phyloP scores from a whole-genome alignment of 2,329 filamentous ascomycete genomes.

The Scedosporium dehoogii region DNA sequence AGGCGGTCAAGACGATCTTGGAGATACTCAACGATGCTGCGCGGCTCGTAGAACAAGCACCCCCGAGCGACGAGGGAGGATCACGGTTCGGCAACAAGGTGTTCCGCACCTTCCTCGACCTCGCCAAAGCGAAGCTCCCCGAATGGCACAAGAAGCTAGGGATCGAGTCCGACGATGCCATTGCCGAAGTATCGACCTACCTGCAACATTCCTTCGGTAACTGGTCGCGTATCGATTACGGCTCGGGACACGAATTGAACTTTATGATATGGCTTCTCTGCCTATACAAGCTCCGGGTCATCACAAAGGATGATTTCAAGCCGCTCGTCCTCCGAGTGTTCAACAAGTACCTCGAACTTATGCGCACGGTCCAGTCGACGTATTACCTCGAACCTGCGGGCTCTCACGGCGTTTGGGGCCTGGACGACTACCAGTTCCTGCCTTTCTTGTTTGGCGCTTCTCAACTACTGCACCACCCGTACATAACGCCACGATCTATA shows the following conservation, averaged over 20 bases:
- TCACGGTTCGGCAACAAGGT: slow-evolving; percentile 92
- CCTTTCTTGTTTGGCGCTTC: slow-evolving; percentile 92
- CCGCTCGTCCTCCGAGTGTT: slow-evolving; percentile 71
- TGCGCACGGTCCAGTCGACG: slow-evolving; percentile 79
- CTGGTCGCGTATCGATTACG: slow-evolving; percentile 82
- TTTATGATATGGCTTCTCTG: slow-evolving; percentile 96
- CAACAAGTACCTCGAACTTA: slow-evolving; percentile 69
- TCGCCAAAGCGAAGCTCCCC: slow-evolving; percentile 43
- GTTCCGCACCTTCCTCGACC: slow-evolving; percentile 74
- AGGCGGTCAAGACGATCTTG: slow-evolving; percentile 53
- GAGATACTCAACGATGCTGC: slow-evolving; percentile 61
- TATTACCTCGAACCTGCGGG: slow-evolving; percentile 97
- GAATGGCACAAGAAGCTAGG: slow-evolving; percentile 57
- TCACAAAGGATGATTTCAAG: slow-evolving; percentile 59
- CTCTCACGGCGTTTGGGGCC: slow-evolving; percentile 93
- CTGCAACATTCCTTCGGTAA: slow-evolving; percentile 80
- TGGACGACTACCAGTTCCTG: slow-evolving; percentile 95
- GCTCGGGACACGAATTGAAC: slow-evolving; percentile 94
- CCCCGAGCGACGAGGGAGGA: slow-evolving; percentile 75
- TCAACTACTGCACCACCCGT: slow-evolving; percentile 77
- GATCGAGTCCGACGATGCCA: slow-evolving; percentile 39
- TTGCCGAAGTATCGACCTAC: slow-evolving; percentile 69
- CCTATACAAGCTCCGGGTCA: slow-evolving; percentile 65
- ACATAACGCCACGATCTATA: slow-evolving; percentile 68
- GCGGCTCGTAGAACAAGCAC: slow-evolving; percentile 54